Conservation (phyloP, 2,329 filamentous ascomycete species). For the Phialophora verrucosa region DNA sequence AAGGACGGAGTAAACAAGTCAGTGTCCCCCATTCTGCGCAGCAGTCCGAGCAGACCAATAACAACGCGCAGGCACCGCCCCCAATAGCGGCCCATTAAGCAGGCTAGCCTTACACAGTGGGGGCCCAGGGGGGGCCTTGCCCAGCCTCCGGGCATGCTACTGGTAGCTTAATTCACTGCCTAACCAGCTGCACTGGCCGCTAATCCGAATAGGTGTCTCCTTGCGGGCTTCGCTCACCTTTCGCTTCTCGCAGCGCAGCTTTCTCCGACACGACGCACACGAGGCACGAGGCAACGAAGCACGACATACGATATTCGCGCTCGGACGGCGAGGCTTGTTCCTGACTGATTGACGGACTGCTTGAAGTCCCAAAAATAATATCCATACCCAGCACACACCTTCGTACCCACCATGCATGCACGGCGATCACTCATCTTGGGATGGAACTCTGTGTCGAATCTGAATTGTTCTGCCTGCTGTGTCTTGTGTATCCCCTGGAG, state of each 20-base stretch:
- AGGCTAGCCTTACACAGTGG: not conserved
- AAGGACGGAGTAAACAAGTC: not conserved
- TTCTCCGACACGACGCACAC: not conserved
- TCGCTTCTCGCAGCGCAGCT: slow-evolving; percentile 4
- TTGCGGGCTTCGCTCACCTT: not conserved
- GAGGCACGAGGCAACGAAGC: not conserved
- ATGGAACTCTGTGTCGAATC: not conserved
- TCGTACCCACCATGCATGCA: not conserved
- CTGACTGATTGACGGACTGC: not conserved
- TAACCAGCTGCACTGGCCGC: not conserved
- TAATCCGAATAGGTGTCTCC: slow-evolving; percentile 9
- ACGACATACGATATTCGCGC: not conserved
- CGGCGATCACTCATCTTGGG: too few species aligned
- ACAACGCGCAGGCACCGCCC: slow-evolving; percentile 6
- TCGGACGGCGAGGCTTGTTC: not conserved
- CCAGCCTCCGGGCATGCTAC: not conserved
- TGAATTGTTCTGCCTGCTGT: not conserved
- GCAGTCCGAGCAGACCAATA: slow-evolving; percentile 5
- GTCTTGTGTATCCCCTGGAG: not conserved
- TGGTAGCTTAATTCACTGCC: not conserved
- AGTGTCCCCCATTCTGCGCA: slow-evolving; percentile 1
- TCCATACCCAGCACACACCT: not conserved
- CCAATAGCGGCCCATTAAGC: not conserved
- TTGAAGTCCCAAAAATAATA: slow-evolving; percentile 3
- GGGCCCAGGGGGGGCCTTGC: not conserved